Percentiles rank a stretch among this genome's conserved stretches.
Conservation (phyloP, 139 green algal species). For the Nannochloris sp. region DNA sequence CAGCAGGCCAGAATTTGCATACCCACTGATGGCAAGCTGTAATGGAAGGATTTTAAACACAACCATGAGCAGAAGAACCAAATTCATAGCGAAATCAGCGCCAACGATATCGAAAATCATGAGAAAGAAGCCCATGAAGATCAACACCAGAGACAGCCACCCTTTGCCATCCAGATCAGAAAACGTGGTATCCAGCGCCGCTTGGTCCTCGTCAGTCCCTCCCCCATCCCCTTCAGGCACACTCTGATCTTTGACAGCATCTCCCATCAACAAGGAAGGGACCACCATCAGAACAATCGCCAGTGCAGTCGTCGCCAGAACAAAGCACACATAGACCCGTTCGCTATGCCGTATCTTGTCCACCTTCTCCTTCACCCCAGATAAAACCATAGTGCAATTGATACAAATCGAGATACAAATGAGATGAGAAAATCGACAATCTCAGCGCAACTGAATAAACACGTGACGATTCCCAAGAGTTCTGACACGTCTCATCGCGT, state of each 20-base stretch:
- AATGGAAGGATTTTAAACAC: conserved; percentile 26
- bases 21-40: conserved; percentile 22
- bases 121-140: conserved; percentile 15
- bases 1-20: conserved; percentile 34
- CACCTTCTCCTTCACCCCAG: background rate
- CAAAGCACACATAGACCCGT: conserved; percentile 2
- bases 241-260: no score
- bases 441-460: no score
- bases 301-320: background rate
- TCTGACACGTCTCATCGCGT: no score
- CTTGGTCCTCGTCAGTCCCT: no score
- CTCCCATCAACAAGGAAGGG: background rate
- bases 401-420: no score
- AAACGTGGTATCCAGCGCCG: conserved; percentile 7
- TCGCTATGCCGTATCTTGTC: background rate
- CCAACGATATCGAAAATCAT: conserved; percentile 23
- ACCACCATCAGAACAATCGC: conserved; percentile 7
- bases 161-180: conserved; percentile 4
- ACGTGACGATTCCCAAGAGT: no score
- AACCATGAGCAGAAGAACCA: conserved; percentile 15
- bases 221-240: no score
- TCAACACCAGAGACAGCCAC: conserved; percentile 21
- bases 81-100: conserved; percentile 31
- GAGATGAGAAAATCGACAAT: no score
- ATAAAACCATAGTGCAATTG: no score